Percentiles rank a stretch among this genome's conserved stretches.
These are phyloP conservation scores for Colletotrichum tanaceti DNA, from an alignment of 2,329 filamentous ascomycete species.

Conservation along the genomic window DNA sequence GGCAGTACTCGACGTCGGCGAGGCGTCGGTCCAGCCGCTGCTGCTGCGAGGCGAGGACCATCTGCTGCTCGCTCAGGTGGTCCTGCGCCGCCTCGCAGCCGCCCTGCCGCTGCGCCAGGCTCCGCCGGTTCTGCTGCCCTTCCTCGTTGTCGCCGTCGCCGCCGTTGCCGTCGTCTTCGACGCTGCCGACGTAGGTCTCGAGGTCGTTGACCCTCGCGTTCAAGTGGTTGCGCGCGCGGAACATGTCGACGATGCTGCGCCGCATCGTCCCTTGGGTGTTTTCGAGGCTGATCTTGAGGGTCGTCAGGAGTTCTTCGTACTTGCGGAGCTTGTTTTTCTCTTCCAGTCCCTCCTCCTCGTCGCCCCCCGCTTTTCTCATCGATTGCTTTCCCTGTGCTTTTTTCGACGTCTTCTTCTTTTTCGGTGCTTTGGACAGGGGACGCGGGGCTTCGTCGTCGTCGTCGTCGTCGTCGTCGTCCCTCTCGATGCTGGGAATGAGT, in stretches of 20 bases:
- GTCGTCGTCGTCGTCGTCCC: too few relatives aligned
- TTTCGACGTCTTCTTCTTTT: not conserved
- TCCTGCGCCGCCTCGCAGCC: constrained; percentile 13
- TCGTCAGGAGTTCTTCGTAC: not conserved
- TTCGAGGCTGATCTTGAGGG: not conserved
- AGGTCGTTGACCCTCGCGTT: not conserved
- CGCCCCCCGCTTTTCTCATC: too few relatives aligned
- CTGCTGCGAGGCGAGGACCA: constrained; percentile 18
- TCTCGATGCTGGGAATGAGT: not conserved
- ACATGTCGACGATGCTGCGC: not conserved
- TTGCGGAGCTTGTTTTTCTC: not conserved
- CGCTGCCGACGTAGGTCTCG: not conserved
- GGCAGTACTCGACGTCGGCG: not conserved
- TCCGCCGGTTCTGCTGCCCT: not conserved
- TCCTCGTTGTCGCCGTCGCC: not conserved
- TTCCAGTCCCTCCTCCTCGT: too few relatives aligned
- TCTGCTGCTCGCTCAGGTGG: constrained; percentile 14
- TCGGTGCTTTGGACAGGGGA: too few relatives aligned
- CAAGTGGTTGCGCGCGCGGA: not conserved
- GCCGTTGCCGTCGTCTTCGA: too few relatives aligned
- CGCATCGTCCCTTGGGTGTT: not conserved
- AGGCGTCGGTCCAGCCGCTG: constrained; percentile 17
- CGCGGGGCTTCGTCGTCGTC: not conserved
- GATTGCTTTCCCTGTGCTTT: not conserved
- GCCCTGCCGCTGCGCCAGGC: not conserved